Conservation (phyloP, 805 yeast genomes). For the Barnettozyma wickerhamii region DNA sequence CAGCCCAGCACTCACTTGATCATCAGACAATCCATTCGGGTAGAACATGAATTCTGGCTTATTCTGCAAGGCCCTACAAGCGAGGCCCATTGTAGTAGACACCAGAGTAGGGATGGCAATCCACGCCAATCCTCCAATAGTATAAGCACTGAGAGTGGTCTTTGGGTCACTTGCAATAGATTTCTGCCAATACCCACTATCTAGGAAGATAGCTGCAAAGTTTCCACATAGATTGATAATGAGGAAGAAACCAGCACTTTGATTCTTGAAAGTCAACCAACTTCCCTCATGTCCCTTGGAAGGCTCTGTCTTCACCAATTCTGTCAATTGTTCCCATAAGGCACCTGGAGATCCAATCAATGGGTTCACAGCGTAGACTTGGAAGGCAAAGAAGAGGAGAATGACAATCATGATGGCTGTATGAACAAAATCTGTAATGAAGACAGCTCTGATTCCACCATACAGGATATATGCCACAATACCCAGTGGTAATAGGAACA, state of each 20-base stretch:
- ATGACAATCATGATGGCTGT: constrained; percentile 38
- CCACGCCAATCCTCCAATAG: constrained; percentile 31
- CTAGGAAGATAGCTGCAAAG: constrained; percentile 35
- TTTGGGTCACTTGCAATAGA: constrained; percentile 32
- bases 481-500: constrained; percentile 39
- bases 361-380: constrained; percentile 34
- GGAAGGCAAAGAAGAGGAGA: constrained; percentile 28
- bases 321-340: constrained; percentile 37
- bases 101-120: constrained; percentile 33
- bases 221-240: constrained; percentile 31
- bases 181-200: constrained; percentile 38
- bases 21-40: constrained; percentile 32
- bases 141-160: constrained; percentile 36
- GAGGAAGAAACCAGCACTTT: constrained; percentile 27
- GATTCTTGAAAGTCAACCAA: constrained; percentile 28
- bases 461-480: constrained; percentile 43
- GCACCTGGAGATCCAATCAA: no score
- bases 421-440: constrained; percentile 45
- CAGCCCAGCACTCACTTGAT: constrained; percentile 35
- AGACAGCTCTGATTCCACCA: constrained; percentile 47
- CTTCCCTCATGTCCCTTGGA: constrained; percentile 24
- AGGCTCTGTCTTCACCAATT: constrained; percentile 29
- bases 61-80: constrained; percentile 27
- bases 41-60: constrained; percentile 34
- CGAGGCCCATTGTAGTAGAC: constrained; percentile 34